Evolutionary conservation across 1,284 basidiomycete species (phyloP).

Genomic region (Irpex lacteus): DNA sequence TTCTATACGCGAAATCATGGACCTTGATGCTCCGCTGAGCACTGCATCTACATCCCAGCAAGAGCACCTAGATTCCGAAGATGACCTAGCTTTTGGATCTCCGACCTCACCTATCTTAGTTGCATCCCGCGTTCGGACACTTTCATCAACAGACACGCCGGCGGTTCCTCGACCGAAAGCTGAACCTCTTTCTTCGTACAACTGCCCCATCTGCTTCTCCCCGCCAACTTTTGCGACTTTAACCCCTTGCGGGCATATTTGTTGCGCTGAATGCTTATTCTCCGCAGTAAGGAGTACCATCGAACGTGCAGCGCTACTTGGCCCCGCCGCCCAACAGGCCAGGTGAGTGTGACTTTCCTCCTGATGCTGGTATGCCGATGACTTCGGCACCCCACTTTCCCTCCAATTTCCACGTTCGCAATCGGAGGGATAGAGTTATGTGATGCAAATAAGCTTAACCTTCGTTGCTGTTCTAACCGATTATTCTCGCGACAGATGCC

Average conservation of each 20-base stretch:
- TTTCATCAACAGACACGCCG: neutral
- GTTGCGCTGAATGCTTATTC: slow-evolving; percentile 74
- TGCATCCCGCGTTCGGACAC: neutral
- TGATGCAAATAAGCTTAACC: neutral
- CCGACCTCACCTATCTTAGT: neutral
- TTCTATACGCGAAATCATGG: neutral
- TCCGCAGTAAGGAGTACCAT: slow-evolving; percentile 65
- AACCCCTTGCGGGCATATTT: slow-evolving; percentile 76
- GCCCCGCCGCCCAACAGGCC: slow-evolving; percentile 28
- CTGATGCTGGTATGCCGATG: neutral
- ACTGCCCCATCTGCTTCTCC: slow-evolving; percentile 76
- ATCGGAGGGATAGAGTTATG: neutral
- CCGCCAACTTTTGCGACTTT: slow-evolving; percentile 71
- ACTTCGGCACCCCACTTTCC: neutral
- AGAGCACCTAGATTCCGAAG: neutral
- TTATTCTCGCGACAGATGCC: slow-evolving; percentile 29
- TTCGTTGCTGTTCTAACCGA: neutral
- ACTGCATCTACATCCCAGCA: neutral
- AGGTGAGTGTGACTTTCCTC: slow-evolving; percentile 19
- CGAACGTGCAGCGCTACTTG: slow-evolving; percentile 43
- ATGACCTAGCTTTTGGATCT: neutral
- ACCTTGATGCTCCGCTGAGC: neutral
- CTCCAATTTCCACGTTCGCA: neutral
- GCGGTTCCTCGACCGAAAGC: neutral
- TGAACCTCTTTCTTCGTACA: slow-evolving; percentile 61